A percentile compares a stretch with the other conserved stretches of the same genome.
These are phyloP conservation scores for Colletotrichum lupini DNA, from an alignment of 2,329 filamentous ascomycete genomes.

Conservation along the genomic window DNA sequence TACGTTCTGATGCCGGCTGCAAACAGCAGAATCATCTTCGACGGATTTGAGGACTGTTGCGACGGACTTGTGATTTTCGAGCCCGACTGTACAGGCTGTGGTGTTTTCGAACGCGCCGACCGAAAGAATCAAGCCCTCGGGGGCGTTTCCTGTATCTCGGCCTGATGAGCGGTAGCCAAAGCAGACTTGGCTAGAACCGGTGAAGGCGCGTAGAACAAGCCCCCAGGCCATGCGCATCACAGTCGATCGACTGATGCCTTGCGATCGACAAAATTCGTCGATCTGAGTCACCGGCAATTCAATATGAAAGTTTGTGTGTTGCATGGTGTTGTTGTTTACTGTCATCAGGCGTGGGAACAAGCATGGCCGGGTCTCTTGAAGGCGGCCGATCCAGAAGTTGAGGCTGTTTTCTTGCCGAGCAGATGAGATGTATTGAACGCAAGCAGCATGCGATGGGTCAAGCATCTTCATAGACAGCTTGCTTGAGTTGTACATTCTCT, in stretches of 20 bases:
- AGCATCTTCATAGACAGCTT: slow-evolving; percentile 46
- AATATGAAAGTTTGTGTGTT: slow-evolving; percentile 52
- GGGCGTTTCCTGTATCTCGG: slow-evolving; percentile 54
- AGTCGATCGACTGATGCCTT: slow-evolving; percentile 56
- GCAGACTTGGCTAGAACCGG: slow-evolving; percentile 61
- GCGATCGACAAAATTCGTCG: slow-evolving; percentile 54
- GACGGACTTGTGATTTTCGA: slow-evolving; percentile 47
- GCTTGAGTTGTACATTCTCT: slow-evolving; percentile 55
- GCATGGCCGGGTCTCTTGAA: slow-evolving; percentile 53
- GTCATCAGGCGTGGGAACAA: slow-evolving; percentile 55
- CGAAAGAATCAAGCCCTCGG: slow-evolving; percentile 51
- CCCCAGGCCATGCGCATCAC: slow-evolving; percentile 71
- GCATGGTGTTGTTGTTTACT: slow-evolving; percentile 40
- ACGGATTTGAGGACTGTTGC: slow-evolving; percentile 44
- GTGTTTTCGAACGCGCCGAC: slow-evolving; percentile 60
- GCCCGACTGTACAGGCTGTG: slow-evolving; percentile 47
- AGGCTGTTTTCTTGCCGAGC: slow-evolving; percentile 49
- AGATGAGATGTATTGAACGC: slow-evolving; percentile 49
- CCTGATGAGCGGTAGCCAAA: slow-evolving; percentile 64
- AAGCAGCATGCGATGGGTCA: slow-evolving; percentile 51
- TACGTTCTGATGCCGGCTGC: slow-evolving; percentile 55
- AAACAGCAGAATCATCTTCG: slow-evolving; percentile 44
- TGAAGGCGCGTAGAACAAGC: slow-evolving; percentile 65
- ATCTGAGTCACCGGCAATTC: slow-evolving; percentile 53
- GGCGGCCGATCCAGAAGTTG: slow-evolving; percentile 57